These are phyloP conservation scores for Kwoniella sp. DNA, from an alignment of 768 basidiomycete genomes.

Conservation along the genomic window DNA sequence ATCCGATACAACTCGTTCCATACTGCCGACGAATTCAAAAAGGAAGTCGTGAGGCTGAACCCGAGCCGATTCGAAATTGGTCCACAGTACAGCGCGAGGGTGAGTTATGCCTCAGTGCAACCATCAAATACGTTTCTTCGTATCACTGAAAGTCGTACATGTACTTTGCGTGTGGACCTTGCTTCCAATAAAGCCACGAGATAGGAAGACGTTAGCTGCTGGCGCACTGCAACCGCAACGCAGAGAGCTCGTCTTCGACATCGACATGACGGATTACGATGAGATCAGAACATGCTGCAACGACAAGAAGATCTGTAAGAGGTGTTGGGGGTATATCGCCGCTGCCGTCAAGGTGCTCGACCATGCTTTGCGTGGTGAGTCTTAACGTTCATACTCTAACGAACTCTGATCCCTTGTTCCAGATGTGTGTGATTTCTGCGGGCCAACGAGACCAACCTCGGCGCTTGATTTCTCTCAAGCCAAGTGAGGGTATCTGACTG, in stretches of 20 bases:
- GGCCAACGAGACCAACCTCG: no score
- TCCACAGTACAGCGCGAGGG: constrained; percentile 83
- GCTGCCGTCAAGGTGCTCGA: constrained; percentile 88
- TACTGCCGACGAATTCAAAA: constrained; percentile 84
- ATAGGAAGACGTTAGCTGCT: constrained; percentile 80
- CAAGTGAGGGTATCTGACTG: neutral
- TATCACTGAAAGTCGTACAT: neutral
- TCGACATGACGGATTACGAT: constrained; percentile 99
- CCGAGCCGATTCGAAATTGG: constrained; percentile 97
- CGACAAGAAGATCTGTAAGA: constrained; percentile 82
- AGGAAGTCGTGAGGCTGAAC: constrained; percentile 77
- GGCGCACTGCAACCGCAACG: constrained; percentile 70
- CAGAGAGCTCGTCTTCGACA: constrained; percentile 97
- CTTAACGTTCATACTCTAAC: neutral
- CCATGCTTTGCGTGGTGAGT: constrained; percentile 65
- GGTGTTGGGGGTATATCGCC: constrained; percentile 94
- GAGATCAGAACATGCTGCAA: constrained; percentile 91
- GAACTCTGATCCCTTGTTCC: neutral
- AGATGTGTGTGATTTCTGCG: no score
- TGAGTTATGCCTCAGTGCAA: no score
- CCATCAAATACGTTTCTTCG: no score
- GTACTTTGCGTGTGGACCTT: neutral
- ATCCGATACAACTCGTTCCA: constrained; percentile 91
- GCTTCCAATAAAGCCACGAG: constrained; percentile 71
- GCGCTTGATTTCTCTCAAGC: neutral